Base-by-base conservation (phyloP, 176 grass and related monocot species). In the Juncus inflexus region DNA sequence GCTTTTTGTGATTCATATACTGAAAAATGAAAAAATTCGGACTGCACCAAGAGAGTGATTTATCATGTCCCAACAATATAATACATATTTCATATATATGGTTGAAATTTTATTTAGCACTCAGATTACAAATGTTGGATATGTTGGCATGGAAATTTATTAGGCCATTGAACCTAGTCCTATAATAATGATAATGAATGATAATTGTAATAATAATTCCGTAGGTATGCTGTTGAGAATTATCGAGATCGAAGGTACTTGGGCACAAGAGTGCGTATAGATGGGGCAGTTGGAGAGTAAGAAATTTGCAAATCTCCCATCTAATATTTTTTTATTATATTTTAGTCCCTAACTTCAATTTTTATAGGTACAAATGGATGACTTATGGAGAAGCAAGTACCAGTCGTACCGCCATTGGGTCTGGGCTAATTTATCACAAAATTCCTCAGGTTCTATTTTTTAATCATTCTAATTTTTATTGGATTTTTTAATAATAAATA, bases 271-370 rank as follows among this genome's bases (percentile, higher is more conserved):
- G 65, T 86, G 58, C 41, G 55, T 15, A 14, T 54, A 54, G 92
- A 96, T 79, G 92, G 87, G 77, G 81, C 82, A 65, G 72, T 91
- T 83, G 87, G 82, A 67, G 92, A 96, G 92, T 96, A 91, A 91
- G 92, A 58, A 83, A 45, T 65, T 67, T 49, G 13, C 43, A 47
- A 47, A 47, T 47, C 43, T 7, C 15, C 45, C 63, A 37, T 53
- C 12, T 16, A 49, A 42, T 63, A 16, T 80, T 42, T 9, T 16
- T 66, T 72, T 61, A 63, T n/a, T 40, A 43, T 52, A 73, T 12
- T 55, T 52, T 57, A 2, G 60, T 39, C 8, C 19, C 59, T 43
- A 51, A 70, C 54, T 78, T 39, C 59, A 50, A 6, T 58, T 10
- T 58, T 67, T 63, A 58, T 63, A 96, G 92, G 10, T 96, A 96